Percentiles rank a stretch among this genome's conserved stretches.
Evolutionary conservation across 2,329 filamentous ascomycete species (phyloP).

Genomic region (Rosellinia necatrix): DNA sequence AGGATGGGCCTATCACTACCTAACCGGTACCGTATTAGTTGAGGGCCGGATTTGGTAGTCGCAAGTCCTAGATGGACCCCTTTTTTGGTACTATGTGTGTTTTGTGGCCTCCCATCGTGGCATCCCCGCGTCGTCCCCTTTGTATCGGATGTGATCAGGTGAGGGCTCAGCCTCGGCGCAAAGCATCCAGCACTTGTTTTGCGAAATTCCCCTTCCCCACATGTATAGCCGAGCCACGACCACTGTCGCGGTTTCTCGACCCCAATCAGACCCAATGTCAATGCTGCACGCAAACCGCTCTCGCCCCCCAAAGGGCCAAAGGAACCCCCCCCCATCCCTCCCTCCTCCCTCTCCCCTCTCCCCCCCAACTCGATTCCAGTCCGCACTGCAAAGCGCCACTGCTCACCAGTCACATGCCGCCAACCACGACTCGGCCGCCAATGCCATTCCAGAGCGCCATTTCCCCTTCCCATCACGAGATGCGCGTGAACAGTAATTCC

Average conservation of each 20-base stretch:
- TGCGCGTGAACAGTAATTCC: slow-evolving; percentile 21
- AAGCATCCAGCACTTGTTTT: slow-evolving; percentile 18
- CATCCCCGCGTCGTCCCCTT: slow-evolving; percentile 9
- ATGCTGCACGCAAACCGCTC: too few relatives aligned
- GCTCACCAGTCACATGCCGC: slow-evolving; percentile 27
- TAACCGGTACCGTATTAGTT: too few relatives aligned
- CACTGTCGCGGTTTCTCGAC: slow-evolving; percentile 9
- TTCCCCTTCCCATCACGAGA: slow-evolving; percentile 17
- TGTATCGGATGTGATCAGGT: slow-evolving; percentile 28
- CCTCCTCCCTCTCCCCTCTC: slow-evolving; percentile 8
- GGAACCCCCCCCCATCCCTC: too few relatives aligned
- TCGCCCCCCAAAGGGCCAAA: too few relatives aligned
- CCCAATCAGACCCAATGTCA: too few relatives aligned
- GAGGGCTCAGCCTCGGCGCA: slow-evolving; percentile 29
- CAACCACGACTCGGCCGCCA: slow-evolving; percentile 23
- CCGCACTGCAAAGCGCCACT: slow-evolving; percentile 28
- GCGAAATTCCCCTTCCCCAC: slow-evolving; percentile 17
- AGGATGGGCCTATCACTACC: too few relatives aligned
- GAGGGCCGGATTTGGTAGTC: too few relatives aligned
- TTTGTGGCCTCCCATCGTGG: neutral
- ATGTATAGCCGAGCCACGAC: slow-evolving; percentile 15
- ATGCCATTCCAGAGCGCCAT: slow-evolving; percentile 19
- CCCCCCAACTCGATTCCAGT: slow-evolving; percentile 16
- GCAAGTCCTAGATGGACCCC: neutral
- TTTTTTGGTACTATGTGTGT: neutral